phyloP scores from a whole-genome alignment of 2,329 filamentous ascomycete species.

The Cladophialophora exuberans region DNA sequence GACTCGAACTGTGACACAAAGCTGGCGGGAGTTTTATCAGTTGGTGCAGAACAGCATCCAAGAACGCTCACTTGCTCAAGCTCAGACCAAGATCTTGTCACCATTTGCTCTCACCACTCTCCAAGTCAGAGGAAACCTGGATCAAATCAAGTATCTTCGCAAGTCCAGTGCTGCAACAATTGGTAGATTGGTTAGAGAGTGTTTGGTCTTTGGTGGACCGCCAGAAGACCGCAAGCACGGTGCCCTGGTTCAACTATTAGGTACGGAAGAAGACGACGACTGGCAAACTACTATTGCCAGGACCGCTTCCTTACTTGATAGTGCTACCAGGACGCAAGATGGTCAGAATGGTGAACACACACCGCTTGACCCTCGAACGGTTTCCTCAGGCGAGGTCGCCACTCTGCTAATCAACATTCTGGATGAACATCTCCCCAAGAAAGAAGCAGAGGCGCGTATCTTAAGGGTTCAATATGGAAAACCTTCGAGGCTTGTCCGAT shows the following conservation, averaged over 20 bases:
- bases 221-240: constrained; percentile 27
- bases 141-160: constrained; percentile 70
- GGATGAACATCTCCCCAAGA: constrained; percentile 67
- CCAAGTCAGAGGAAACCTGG: constrained; percentile 75
- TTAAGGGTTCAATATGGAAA: constrained; percentile 70
- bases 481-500: constrained; percentile 75
- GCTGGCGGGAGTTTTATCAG: constrained; percentile 71
- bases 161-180: constrained; percentile 84
- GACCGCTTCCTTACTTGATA: constrained; percentile 84
- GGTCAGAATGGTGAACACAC: constrained; percentile 13
- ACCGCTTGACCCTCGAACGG: constrained; percentile 20
- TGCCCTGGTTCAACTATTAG: constrained; percentile 19
- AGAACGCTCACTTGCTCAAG: constrained; percentile 70
- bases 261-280: constrained; percentile 58
- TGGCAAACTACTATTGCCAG: constrained; percentile 78
- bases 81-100: constrained; percentile 73
- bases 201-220: constrained; percentile 66
- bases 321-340: constrained; percentile 37
- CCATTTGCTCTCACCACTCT: constrained; percentile 75
- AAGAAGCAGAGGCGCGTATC: constrained; percentile 60
- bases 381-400: constrained; percentile 25
- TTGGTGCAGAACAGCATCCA: constrained; percentile 76
- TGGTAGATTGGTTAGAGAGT: constrained; percentile 85
- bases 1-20: constrained; percentile 40
- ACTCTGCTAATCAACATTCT: constrained; percentile 63